Evolutionary conservation across 441 rosid genomes (phyloP).

Genomic region (Syzygium malaccense): DNA sequence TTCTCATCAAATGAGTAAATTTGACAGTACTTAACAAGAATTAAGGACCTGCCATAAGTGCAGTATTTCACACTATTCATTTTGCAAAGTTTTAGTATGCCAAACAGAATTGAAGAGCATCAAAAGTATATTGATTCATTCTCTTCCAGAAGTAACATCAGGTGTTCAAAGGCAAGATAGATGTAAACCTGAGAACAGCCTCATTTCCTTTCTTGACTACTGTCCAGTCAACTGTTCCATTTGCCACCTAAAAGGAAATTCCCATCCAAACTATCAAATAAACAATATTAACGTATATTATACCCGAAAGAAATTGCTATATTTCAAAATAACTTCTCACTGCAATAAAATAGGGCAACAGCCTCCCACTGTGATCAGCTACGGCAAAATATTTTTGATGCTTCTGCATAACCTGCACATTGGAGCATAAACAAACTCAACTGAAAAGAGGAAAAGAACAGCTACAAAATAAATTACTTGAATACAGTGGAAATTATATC

Average conservation of each 20-base stretch:
- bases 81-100: not conserved
- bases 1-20: not conserved
- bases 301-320: not conserved
- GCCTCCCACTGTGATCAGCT: conserved; percentile 52
- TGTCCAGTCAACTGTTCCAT: conserved; percentile 73
- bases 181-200: conserved; percentile 89
- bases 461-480: not conserved
- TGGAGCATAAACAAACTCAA: not conserved
- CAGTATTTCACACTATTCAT: not conserved
- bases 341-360: conserved; percentile 84
- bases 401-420: conserved; percentile 87
- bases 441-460: not conserved
- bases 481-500: not conserved
- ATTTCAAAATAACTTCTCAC: conserved; percentile 36
- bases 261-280: not conserved
- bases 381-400: conserved; percentile 91
- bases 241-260: conserved; percentile 68
- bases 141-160: not conserved
- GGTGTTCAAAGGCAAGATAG: conserved; percentile 2
- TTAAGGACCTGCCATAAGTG: not conserved
- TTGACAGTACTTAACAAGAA: not conserved
- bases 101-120: not conserved
- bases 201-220: conserved; percentile 93
- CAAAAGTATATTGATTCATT: not conserved
- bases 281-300: conserved; percentile 1